A percentile compares a stretch with the other conserved stretches of the same genome.
Evolutionary conservation across 2,329 filamentous ascomycete genomes (phyloP).

Genomic region (Trichoderma guizhouense): DNA sequence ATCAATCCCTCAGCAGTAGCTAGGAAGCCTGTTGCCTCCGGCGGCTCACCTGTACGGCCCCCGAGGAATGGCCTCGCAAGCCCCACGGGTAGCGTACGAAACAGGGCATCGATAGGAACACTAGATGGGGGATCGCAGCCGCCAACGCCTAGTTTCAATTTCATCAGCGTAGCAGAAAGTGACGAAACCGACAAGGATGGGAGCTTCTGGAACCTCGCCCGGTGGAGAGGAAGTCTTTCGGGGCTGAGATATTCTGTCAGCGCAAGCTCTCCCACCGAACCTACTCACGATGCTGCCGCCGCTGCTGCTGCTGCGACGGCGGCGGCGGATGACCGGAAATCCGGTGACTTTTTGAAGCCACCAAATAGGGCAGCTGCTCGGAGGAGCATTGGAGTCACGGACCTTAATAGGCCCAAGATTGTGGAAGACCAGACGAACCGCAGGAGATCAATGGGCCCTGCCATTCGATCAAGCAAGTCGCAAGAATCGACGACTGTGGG

Average conservation of each 20-base stretch:
- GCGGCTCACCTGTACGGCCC: conserved; percentile 26
- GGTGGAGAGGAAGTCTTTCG: conserved; percentile 47
- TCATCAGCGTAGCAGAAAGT: conserved; percentile 36
- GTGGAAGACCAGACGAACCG: conserved; percentile 26
- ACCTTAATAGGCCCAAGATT: conserved; percentile 27
- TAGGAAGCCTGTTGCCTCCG: conserved; percentile 41
- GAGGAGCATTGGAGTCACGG: conserved; percentile 30
- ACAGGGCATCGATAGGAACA: conserved; percentile 25
- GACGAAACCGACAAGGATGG: conserved; percentile 41
- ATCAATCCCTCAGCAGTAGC: conserved; percentile 45
- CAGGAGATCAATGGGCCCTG: conserved; percentile 31
- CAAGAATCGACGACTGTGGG: not conserved
- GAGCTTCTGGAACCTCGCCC: conserved; percentile 56
- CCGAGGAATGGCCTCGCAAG: conserved; percentile 32
- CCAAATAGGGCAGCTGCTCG: conserved; percentile 34
- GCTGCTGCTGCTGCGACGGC: not conserved
- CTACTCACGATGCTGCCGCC: conserved; percentile 14
- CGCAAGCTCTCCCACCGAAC: conserved; percentile 24
- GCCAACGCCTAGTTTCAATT: conserved; percentile 55
- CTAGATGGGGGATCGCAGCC: conserved; percentile 35
- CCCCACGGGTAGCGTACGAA: conserved; percentile 36
- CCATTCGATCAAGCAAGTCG: not conserved
- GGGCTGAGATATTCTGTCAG: conserved; percentile 32
- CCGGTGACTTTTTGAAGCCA: conserved; percentile 27
- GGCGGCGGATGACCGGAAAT: conserved; percentile 18